Percentiles rank a stretch among this genome's conserved stretches.
phyloP scores from a whole-genome alignment of 352 stramenopile species.

The Phytopythium aichiense region DNA sequence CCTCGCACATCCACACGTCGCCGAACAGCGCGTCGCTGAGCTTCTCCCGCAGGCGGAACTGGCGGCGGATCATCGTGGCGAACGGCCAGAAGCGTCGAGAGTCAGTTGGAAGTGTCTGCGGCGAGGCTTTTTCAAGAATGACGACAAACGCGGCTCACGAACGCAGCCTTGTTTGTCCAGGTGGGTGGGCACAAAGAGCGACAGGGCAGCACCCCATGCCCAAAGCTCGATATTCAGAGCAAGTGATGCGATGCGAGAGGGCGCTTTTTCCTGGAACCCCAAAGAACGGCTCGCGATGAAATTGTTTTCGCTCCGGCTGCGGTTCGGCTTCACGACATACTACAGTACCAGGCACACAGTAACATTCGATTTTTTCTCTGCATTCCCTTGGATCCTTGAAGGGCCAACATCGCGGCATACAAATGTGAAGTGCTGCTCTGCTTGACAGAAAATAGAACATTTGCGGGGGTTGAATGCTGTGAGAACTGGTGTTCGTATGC shows the following conservation, averaged over 20 bases:
- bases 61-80: slow-evolving; percentile 8
- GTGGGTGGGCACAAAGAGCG: too few species aligned
- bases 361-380: too few species aligned
- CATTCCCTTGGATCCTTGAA: too few species aligned
- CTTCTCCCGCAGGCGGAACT: slow-evolving; percentile 11
- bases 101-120: not conserved
- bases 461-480: not conserved
- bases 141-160: not conserved
- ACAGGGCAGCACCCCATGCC: too few species aligned
- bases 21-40: slow-evolving; percentile 32
- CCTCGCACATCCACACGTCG: slow-evolving; percentile 32
- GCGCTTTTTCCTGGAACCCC: too few species aligned
- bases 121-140: not conserved
- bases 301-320: too few species aligned
- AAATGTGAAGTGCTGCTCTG: not conserved
- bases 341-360: too few species aligned
- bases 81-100: not conserved
- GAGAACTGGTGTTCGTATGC: not conserved
- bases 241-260: too few species aligned
- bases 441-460: not conserved
- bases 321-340: too few species aligned
- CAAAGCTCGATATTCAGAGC: too few species aligned
- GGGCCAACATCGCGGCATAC: not conserved
- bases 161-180: too few species aligned
- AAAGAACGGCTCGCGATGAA: too few species aligned